Base-by-base conservation (phyloP, 2,329 filamentous ascomycete genomes). In the Aspergillus quadricinctus region DNA sequence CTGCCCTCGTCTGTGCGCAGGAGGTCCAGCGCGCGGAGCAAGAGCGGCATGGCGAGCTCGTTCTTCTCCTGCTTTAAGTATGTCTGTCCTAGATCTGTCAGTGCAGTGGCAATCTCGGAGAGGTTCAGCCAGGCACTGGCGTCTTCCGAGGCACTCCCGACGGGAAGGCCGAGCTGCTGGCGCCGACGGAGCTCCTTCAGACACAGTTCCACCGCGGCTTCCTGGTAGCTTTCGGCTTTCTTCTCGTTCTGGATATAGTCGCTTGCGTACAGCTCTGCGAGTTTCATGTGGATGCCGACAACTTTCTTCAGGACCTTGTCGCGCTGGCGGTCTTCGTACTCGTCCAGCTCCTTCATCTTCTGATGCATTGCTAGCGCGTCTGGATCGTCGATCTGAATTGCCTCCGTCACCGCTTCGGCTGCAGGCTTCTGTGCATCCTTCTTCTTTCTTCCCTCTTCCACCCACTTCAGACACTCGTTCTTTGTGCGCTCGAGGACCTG, bases 1-100 rank as follows among this genome's bases (percentile, higher is more conserved):
- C 63, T 58, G 27, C 69, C 69, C 50, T 77, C 73, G 4, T 71
- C 71, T 25, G 63, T 62, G 9, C 84, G 81, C 70, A 84, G 87
- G 48, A 94, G 75, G 19, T 86, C 82, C 35, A 96, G 79, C 5
- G 92, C 90, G 68, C 95, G 91, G 65, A 97, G 84, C 71, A 92
- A 96, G 29, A 97, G 80, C 3, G 92, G 92, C 23, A 92, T 83
- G 5, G 92, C 88, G 1, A 97, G 85, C 63, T 93, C 89, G 67
- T 91, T 88, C 64, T 89, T 85, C 48, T 87, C 83, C 64, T 84
- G 85, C 50, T 82, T 80, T 67, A 90, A 85, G 73, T 96, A 97
- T 64, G 87, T 85, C 56, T 87, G 82, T 19, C 84, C 93, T 25
- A 97, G 81, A 11, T 89, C 88, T 83, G 68, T 55, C 57, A 69